Evolutionary conservation across 352 stramenopile species (phyloP).

Genomic region (Phytophthora uliginosa): DNA sequence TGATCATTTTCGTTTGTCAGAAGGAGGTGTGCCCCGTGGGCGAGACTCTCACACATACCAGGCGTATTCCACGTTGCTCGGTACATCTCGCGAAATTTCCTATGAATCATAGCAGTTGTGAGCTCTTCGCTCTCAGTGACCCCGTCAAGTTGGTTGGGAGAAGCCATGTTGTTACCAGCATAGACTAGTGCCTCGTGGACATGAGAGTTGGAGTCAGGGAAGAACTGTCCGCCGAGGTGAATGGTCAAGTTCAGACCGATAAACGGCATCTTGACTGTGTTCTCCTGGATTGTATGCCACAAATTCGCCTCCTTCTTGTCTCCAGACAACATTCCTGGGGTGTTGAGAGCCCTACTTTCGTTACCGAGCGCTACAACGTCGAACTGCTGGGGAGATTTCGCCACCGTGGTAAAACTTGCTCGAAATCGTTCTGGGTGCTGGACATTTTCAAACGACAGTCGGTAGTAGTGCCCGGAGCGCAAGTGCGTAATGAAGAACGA

Average conservation of each 20-base stretch:
- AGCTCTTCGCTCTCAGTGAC: background rate
- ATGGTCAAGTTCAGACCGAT: slow-evolving; percentile 53
- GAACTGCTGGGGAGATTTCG: slow-evolving; percentile 39
- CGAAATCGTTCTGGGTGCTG: slow-evolving; percentile 42
- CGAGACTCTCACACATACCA: slow-evolving; percentile 54
- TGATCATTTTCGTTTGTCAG: slow-evolving; percentile 48
- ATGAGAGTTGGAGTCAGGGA: slow-evolving; percentile 41
- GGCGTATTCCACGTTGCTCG: slow-evolving; percentile 69
- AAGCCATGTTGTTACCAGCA: slow-evolving; percentile 20
- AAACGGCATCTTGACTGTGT: slow-evolving; percentile 46
- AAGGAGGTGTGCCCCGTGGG: slow-evolving; percentile 58
- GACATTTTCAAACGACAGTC: slow-evolving; percentile 59
- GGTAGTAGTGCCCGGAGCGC: slow-evolving; percentile 65
- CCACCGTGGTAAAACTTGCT: slow-evolving; percentile 63
- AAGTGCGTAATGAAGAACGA: slow-evolving; percentile 79
- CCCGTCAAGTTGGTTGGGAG: background rate
- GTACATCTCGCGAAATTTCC: slow-evolving; percentile 61
- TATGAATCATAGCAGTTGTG: slow-evolving; percentile 19
- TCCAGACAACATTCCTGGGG: slow-evolving; percentile 2
- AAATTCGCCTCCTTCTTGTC: slow-evolving; percentile 13
- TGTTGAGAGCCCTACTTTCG: slow-evolving; percentile 19
- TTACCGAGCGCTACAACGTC: slow-evolving; percentile 53
- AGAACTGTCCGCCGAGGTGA: slow-evolving; percentile 65
- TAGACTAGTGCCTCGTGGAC: slow-evolving; percentile 38
- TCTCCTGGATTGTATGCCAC: slow-evolving; percentile 44